Percentiles rank a stretch among this genome's conserved stretches.
phyloP scores from a whole-genome alignment of 345 rosid genomes.

The Punica granatum region DNA sequence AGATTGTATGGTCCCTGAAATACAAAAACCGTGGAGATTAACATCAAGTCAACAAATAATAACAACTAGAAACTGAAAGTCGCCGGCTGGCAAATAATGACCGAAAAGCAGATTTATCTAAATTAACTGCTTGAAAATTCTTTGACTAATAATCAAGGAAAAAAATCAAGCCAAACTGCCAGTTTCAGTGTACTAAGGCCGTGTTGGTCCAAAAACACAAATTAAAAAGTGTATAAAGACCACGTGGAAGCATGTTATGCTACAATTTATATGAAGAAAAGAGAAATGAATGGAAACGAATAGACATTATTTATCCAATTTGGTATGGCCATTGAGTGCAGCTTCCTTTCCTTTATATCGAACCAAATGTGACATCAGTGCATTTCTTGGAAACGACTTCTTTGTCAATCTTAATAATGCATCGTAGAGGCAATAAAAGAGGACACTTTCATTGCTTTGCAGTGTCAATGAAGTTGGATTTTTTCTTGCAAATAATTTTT shows the following conservation, averaged over 20 bases:
- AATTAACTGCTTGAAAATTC: not conserved
- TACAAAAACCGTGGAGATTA: not conserved
- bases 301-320: not conserved
- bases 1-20: slow-evolving; percentile 44
- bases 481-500: not conserved
- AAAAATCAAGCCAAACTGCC: not conserved
- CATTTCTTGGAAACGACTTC: not conserved
- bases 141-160: not conserved
- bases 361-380: not conserved
- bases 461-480: not conserved
- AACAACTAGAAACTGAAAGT: not conserved
- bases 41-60: not conserved
- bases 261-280: not conserved
- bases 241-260: not conserved
- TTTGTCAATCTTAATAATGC: not conserved
- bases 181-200: not conserved
- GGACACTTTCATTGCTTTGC: not conserved
- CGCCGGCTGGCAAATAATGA: not conserved
- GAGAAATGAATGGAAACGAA: not conserved
- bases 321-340: not conserved
- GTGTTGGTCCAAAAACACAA: no score
- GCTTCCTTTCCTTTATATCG: not conserved
- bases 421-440: not conserved
- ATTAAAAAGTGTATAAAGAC: not conserved
- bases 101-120: not conserved